Evolutionary conservation across 2,329 filamentous ascomycete genomes (phyloP), one percentile per base, ranked within the genome.

Genomic region (Cryphonectria carpinicola): DNA sequence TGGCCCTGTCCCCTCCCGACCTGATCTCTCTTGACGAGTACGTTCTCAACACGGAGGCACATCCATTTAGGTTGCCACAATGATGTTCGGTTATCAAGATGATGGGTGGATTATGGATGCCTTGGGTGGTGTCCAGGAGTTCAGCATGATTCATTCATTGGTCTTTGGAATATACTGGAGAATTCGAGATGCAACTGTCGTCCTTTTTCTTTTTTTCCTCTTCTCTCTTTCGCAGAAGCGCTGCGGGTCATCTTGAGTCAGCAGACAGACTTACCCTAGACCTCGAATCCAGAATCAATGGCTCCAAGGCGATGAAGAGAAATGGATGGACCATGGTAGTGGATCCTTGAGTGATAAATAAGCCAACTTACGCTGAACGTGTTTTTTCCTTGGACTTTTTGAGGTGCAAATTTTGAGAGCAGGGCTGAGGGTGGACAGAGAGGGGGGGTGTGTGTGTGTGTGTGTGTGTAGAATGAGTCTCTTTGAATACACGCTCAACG

Each of bases 1-100:
- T 97, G 71, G 85, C 97, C 64, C 97, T 93, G 78, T 89, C 89
- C 25, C 81, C 90, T 70, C 90, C 92, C 0, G 84, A 85, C 67
- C 81, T 91, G n/a, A 82, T 92, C 54, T 91, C 87, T 76, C 81
- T 93, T 68, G 90, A 93, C 78, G 88, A 91, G 65, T 92, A 86
- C 84, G 89, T 92, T 52, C 81, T 92, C 71, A 89, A 90, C 76
- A 90, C 88, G 0, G 88, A 90, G 80, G 88, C 88, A 28, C 88
- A 90, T 76, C 87, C 88, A 1, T 86, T 89, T 75, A 83, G 79
- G 77, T 79, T 86, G 75, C 84, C 84, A 14, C 78, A 75, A 25
- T 80, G 68, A 72, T n/a, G 46, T 17, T 3, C 3, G 4, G 25
- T 22, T 10, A 6, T 28, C 7, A 25, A 58, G 19, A 58, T 5